Percentiles rank a stretch among this genome's conserved stretches.
phyloP scores from a whole-genome alignment of 495 filamentous ascomycete species.

The Xylaria telfairii region DNA sequence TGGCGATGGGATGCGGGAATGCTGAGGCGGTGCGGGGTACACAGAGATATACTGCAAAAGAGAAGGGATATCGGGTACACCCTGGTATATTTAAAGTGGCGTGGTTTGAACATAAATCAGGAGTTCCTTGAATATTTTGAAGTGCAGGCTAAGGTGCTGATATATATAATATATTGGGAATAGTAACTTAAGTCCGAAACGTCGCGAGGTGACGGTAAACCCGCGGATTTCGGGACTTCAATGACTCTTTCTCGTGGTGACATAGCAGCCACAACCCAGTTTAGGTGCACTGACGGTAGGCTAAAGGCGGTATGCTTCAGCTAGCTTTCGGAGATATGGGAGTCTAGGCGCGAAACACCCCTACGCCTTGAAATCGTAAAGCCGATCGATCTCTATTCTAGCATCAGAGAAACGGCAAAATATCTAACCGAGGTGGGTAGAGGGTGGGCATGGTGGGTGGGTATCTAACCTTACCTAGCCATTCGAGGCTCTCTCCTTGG shows the following conservation, averaged over 20 bases:
- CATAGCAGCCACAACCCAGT: background rate
- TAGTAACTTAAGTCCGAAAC: conserved; percentile 10
- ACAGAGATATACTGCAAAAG: background rate
- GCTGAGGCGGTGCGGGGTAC: background rate
- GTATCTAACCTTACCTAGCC: background rate
- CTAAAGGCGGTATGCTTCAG: background rate
- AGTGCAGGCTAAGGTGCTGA: background rate
- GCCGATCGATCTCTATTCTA: background rate
- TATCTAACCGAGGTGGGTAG: too few relatives aligned
- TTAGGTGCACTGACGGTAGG: background rate
- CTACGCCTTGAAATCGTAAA: background rate
- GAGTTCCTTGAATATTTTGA: background rate
- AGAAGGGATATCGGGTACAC: background rate
- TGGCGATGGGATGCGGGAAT: background rate
- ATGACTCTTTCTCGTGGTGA: background rate
- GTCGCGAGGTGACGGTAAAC: background rate
- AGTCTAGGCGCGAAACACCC: background rate
- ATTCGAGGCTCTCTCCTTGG: background rate
- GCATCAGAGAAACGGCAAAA: background rate
- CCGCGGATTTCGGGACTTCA: background rate
- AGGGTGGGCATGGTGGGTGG: too few relatives aligned
- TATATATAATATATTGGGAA: background rate
- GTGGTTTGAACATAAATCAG: background rate
- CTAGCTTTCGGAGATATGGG: background rate
- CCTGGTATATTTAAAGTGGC: background rate